These are phyloP conservation scores for Stemphylium vesicarium DNA, from an alignment of 2,329 filamentous ascomycete genomes.

Conservation along the genomic window DNA sequence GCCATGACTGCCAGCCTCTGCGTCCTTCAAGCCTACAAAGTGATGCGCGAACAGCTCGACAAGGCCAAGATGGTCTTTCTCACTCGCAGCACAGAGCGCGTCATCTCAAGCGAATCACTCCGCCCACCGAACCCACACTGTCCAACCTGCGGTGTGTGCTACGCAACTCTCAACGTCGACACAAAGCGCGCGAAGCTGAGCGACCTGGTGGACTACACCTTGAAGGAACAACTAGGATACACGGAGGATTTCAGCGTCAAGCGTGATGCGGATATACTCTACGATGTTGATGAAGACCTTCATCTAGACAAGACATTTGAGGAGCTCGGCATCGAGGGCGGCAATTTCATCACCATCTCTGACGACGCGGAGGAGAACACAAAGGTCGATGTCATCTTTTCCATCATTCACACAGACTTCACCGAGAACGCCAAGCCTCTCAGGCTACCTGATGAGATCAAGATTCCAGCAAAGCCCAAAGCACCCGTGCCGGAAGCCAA, in stretches of 20 bases:
- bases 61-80: conserved; percentile 86
- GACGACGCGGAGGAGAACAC: conserved; percentile 80
- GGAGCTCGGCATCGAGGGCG: conserved; percentile 76
- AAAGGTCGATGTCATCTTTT: conserved; percentile 80
- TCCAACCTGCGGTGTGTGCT: conserved; percentile 78
- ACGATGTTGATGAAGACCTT: conserved; percentile 87
- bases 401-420: conserved; percentile 64
- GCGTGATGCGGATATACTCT: conserved; percentile 74
- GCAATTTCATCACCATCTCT: conserved; percentile 81
- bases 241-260: conserved; percentile 80
- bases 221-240: conserved; percentile 75
- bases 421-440: conserved; percentile 61
- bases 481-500: conserved; percentile 33
- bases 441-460: conserved; percentile 53
- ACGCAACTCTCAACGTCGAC: conserved; percentile 72
- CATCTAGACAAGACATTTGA: conserved; percentile 80
- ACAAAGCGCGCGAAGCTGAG: conserved; percentile 74
- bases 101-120: conserved; percentile 63
- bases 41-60: conserved; percentile 71
- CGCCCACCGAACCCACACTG: conserved; percentile 78
- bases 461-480: conserved; percentile 58
- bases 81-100: conserved; percentile 67
- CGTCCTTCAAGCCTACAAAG: conserved; percentile 90
- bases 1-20: conserved; percentile 94
- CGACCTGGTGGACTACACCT: conserved; percentile 77